Percentiles rank a stretch among this genome's conserved stretches.
Conservation (phyloP, 192 early-diverging fungal genomes). For the Lobulomyces angularis region DNA sequence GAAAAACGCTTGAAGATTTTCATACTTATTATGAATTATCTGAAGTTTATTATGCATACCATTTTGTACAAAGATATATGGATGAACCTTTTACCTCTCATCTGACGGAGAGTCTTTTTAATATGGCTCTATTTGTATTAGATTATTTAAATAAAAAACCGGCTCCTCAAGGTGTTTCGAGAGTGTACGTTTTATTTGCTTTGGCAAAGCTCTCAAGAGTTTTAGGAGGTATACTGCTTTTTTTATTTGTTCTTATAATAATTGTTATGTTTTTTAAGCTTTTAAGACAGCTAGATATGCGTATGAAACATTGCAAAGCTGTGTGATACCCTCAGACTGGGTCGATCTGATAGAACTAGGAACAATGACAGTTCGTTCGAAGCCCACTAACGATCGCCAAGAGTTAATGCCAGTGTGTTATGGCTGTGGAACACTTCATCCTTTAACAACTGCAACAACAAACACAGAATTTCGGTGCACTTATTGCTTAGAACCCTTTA, state of each 20-base stretch:
- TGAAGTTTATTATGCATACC: conserved; percentile 43
- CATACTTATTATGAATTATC: conserved; percentile 17
- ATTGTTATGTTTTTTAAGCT: conserved; percentile 18
- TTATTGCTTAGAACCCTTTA: conserved; percentile 31
- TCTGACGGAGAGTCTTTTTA: conserved; percentile 30
- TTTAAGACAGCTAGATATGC: conserved; percentile 10
- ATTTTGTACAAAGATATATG: conserved; percentile 31
- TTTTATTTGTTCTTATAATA: conserved; percentile 30
- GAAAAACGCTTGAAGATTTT: conserved; percentile 12
- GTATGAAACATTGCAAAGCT: conserved; percentile 30
- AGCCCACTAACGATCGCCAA: conserved; percentile 29
- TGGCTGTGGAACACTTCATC: conserved; percentile 31
- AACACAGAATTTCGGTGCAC: conserved; percentile 30
- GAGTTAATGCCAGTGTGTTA: conserved; percentile 29
- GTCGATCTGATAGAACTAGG: conserved; percentile 32
- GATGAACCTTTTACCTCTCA: conserved; percentile 47
- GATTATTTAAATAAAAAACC: conserved; percentile 17
- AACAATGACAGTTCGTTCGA: conserved; percentile 25
- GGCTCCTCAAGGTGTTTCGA: conserved; percentile 33
- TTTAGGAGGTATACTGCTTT: conserved; percentile 30
- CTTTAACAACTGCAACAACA: conserved; percentile 26
- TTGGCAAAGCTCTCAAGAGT: conserved; percentile 31
- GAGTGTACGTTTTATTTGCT: conserved; percentile 27
- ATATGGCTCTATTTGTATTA: conserved; percentile 36
- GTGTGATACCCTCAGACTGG: conserved; percentile 25